These are phyloP conservation scores for Citrus cavaleriei DNA, from an alignment of 345 rosid species.

Conservation along the genomic window DNA sequence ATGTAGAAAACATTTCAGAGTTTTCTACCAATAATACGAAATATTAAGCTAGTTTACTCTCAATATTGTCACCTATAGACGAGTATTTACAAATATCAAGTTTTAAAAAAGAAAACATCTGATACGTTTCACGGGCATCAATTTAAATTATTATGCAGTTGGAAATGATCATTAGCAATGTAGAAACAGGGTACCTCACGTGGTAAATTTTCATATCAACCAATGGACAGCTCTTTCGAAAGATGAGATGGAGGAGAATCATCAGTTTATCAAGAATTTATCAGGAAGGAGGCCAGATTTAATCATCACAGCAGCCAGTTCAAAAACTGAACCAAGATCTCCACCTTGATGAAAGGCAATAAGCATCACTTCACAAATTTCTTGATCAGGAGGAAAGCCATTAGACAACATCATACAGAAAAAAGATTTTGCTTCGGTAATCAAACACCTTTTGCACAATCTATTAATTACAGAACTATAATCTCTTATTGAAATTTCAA, in stretches of 20 bases:
- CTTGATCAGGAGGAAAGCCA: constrained; percentile 55
- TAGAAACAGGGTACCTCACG: not conserved
- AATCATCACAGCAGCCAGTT: constrained; percentile 41
- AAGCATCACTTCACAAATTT: constrained; percentile 51
- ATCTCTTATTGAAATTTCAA: constrained; percentile 55
- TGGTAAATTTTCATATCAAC: not conserved
- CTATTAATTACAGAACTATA: constrained; percentile 71
- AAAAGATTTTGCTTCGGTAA: constrained; percentile 41
- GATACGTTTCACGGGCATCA: not conserved
- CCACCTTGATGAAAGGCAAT: constrained; percentile 32
- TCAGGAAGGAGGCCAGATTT: constrained; percentile 47
- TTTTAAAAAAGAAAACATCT: not conserved
- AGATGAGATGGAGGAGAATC: constrained; percentile 6
- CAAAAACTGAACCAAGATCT: constrained; percentile 28
- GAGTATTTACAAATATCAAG: not conserved
- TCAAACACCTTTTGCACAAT: constrained; percentile 51
- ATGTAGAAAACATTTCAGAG: not conserved
- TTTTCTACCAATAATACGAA: too few relatives aligned
- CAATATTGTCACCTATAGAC: not conserved
- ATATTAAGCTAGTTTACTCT: not conserved
- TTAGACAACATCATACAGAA: constrained; percentile 51
- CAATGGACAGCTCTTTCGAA: constrained; percentile 13
- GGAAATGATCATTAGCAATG: not conserved
- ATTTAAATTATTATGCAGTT: not conserved
- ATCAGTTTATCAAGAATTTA: constrained; percentile 13